Evolutionary conservation across 2,329 filamentous ascomycete species (phyloP), one percentile per base, ranked within the genome.

Genomic region (Fusarium liriodendri): DNA sequence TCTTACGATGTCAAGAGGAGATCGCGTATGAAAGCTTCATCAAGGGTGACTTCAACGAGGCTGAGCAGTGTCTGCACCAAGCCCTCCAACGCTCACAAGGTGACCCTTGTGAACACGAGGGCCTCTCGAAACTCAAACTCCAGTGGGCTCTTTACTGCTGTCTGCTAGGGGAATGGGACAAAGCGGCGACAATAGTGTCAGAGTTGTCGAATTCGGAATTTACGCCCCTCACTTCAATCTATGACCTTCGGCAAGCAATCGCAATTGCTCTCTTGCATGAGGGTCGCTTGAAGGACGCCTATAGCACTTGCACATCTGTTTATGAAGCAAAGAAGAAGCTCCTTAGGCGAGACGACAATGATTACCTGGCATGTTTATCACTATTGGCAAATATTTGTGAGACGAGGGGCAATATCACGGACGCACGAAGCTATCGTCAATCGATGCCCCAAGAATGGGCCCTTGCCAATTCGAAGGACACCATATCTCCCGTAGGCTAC

Each of bases 131-230:
- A 32, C 52, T 64, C 20, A 45, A 35, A 25, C 25, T 47, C 29
- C 62, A 64, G 32, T 20, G 27, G 52, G 62, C 62, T 20, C 29
- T 64, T n/a, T 64, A 37, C 29, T 64, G 62, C 29, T 64, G 62
- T 35, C 38, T 64, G 27, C 37, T 42, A 45, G 37, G 29, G 16
- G 45, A 64, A n/a, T 59, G 62, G 62, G 62, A 64, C n/a, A 35
- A 11, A 13, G 62, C 62, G 8, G 52, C 11, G 16, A 32, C 38
- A 25, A 59, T 60, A 20, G 16, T 65, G 14, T 42, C 54, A 10
- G 35, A 22, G 27, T 14, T 59, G n/a, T 57, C 37, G 16, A 50
- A 38, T 40, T 25, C 38, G 29, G 33, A 35, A 14, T 32, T 54
- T 18, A 29, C 40, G 6, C 25, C 18, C 18, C n/a, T 22, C 10